Base-by-base conservation (phyloP, 345 rosid species). In the Kernera saxatilis region DNA sequence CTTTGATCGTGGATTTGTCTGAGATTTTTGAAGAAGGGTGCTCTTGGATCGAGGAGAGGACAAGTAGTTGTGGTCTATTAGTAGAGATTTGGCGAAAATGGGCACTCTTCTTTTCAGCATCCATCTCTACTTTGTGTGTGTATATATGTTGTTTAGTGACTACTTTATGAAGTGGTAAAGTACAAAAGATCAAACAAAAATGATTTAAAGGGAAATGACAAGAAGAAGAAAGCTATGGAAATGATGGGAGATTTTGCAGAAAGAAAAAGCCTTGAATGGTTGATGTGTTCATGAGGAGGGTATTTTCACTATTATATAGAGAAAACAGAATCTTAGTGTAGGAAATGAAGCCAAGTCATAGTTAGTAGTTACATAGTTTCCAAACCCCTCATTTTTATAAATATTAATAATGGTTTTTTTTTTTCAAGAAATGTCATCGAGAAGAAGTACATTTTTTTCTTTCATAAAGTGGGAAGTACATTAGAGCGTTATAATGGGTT, bases 21-120 rank as follows among this genome's bases (percentile, higher is more conserved):
- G 50, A 52, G 64, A 13, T 29, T 54, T 53, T 69, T 29, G 79
- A 44, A 75, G 65, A 69, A 44, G 79, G 30, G 3, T 75, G 30
- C 35, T 75, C 79, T 75, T 69, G 70, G 37, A 69, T 69, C 2
- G 79, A 75, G 48, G 79, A 61, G 60, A 69, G 71, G 30, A 69
- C 70, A 53, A 53, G 45, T 43, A 69, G 51, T 37, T 75, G 66
- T 44, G 74, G 79, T 69, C 54, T 62, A 75, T 69, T 30, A 53
- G 65, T 36, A 45, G 74, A 69, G 60, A 75, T 69, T 62, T 75
- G 65, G 66, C 36, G 70, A 61, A 75, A 21, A 63, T 69, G 59
- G 39, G 39, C 66, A 69, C 29, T 69, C 74, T 69, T 75, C 33
- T 68, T 74, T 51, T 52, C 74, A 69, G 22, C 52, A 75, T 57